Conservation (phyloP, 2,329 filamentous ascomycete species). For the Penicillium sp. region DNA sequence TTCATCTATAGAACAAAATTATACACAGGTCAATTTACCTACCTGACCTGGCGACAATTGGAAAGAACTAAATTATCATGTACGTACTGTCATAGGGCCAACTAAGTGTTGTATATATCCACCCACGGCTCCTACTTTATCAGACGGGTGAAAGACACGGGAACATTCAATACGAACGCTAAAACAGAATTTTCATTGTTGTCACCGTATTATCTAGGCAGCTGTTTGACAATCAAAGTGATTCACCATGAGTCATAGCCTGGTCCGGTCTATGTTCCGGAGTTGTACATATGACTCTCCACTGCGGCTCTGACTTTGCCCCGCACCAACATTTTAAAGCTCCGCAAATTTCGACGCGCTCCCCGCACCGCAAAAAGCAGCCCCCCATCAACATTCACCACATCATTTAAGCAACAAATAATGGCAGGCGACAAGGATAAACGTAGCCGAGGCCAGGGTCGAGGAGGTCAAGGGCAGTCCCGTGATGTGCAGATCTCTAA, state of each 20-base stretch:
- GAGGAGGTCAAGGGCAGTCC: conserved; percentile 18
- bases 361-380: neutral
- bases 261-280: neutral
- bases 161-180: no score
- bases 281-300: neutral
- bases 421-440: conserved; percentile 7
- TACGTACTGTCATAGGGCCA: no score
- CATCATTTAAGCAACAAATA: neutral
- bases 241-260: conserved; percentile 7
- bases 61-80: no score
- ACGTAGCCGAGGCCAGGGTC: conserved; percentile 8
- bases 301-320: conserved; percentile 5
- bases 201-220: no score
- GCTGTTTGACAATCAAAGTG: neutral
- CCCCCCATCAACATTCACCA: neutral
- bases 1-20: neutral
- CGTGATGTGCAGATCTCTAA: conserved; percentile 44
- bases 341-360: conserved; percentile 5
- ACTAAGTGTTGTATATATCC: no score
- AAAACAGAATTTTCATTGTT: no score
- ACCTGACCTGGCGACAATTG: no score
- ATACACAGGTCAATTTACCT: no score
- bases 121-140: no score
- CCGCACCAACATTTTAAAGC: conserved; percentile 13
- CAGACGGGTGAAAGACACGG: no score